These are phyloP conservation scores for Poa annua DNA, from an alignment of 176 grass and related monocot species.

Conservation along the genomic window DNA sequence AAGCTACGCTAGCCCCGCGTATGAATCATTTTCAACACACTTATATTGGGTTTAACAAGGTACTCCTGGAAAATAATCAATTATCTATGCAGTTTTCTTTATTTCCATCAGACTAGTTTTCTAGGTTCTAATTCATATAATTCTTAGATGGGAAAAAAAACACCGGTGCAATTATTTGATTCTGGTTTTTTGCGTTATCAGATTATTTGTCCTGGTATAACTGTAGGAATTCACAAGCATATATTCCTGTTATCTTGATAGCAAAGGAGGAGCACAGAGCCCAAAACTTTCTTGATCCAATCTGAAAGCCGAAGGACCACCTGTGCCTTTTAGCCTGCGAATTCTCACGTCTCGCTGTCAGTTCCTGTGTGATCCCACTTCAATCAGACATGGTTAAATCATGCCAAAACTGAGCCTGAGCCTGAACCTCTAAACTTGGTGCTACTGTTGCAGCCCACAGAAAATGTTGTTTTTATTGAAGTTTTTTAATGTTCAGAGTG, in stretches of 20 bases:
- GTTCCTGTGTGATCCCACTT: conserved; percentile 39
- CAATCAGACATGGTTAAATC: conserved; percentile 3
- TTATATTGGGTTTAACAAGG: conserved; percentile 38
- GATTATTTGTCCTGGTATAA: conserved; percentile 38
- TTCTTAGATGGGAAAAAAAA: neutral
- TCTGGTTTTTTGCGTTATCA: conserved; percentile 26
- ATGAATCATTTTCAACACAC: no score
- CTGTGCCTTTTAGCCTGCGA: conserved; percentile 41
- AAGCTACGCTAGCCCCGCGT: neutral
- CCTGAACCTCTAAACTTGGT: neutral
- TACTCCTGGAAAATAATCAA: conserved; percentile 28
- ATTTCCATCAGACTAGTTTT: neutral
- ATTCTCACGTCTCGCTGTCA: conserved; percentile 31
- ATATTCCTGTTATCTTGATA: conserved; percentile 60
- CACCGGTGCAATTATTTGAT: conserved; percentile 38
- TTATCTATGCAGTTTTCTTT: neutral
- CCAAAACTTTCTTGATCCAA: conserved; percentile 52
- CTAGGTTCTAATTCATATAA: neutral
- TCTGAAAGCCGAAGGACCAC: conserved; percentile 61
- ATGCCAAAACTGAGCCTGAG: conserved; percentile 18
- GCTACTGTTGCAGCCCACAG: conserved; percentile 1
- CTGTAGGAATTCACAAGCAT: conserved; percentile 38
- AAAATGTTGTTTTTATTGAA: neutral
- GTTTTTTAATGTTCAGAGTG: conserved; percentile 2
- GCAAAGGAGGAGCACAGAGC: conserved; percentile 22